Evolutionary conservation across 169 alveolate genomes (phyloP).

Genomic region (Besnoitia besnoiti): DNA sequence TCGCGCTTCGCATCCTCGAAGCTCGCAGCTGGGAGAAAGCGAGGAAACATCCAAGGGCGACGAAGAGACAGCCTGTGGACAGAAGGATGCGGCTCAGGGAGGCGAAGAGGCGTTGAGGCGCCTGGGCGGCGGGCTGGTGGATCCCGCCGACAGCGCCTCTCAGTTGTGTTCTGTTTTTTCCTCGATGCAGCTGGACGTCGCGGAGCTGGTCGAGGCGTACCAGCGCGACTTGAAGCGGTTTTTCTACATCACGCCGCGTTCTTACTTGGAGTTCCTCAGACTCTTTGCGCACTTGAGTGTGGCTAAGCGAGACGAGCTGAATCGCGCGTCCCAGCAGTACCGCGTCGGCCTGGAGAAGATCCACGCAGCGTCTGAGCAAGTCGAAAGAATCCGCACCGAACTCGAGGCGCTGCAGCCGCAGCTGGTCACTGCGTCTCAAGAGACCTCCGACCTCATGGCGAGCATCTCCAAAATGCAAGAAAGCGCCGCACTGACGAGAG

Average conservation of each 20-base stretch:
- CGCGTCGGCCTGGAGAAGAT: conserved; percentile 95
- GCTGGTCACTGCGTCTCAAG: conserved; percentile 85
- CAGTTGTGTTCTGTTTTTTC: conserved; percentile 81
- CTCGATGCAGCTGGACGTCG: conserved; percentile 89
- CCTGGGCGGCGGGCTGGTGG: too few species aligned
- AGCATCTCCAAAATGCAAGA: conserved; percentile 88
- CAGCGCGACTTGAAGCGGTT: conserved; percentile 86
- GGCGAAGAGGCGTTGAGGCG: too few species aligned
- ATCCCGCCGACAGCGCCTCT: neutral
- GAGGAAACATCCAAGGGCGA: too few species aligned
- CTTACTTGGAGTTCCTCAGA: conserved; percentile 92
- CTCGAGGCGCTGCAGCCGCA: conserved; percentile 88
- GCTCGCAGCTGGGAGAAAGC: too few species aligned
- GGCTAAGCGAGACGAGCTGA: conserved; percentile 87
- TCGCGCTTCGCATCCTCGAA: too few species aligned
- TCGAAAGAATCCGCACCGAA: conserved; percentile 84
- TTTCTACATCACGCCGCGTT: conserved; percentile 96
- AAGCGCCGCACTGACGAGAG: conserved; percentile 87
- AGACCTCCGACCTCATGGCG: conserved; percentile 90
- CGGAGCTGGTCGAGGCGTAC: conserved; percentile 82
- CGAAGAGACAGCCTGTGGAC: neutral
- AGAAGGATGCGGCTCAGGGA: neutral
- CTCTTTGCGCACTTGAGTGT: conserved; percentile 91
- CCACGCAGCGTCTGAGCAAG: conserved; percentile 88
- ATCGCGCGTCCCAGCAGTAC: conserved; percentile 80